Evolutionary conservation across 2,329 filamentous ascomycete genomes (phyloP), one percentile per base, ranked within the genome.

Genomic region (Cephalotrichum gorgonifer): DNA sequence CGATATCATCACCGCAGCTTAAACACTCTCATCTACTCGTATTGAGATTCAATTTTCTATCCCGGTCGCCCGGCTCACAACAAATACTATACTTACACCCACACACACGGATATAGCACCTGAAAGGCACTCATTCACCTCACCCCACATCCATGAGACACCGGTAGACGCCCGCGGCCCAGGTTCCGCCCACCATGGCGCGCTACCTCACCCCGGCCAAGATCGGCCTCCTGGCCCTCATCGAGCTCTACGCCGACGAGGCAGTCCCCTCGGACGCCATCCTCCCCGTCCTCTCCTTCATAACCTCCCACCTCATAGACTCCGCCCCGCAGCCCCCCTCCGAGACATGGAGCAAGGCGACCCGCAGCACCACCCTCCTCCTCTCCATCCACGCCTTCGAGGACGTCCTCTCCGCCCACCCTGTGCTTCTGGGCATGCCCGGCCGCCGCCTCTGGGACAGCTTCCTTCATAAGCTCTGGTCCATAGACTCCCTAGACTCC

Each of bases 141-240:
- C n/a, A n/a, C n/a, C n/a, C n/a, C n/a, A n/a, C n/a, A n/a, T n/a
- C n/a, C n/a, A n/a, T n/a, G n/a, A n/a, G n/a, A n/a, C n/a, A n/a
- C n/a, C n/a, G n/a, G n/a, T n/a, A n/a, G n/a, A n/a, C n/a, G n/a
- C n/a, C n/a, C n/a, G n/a, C n/a, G n/a, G n/a, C n/a, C n/a, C n/a
- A n/a, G n/a, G n/a, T n/a, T n/a, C n/a, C n/a, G n/a, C n/a, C n/a
- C n/a, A 53, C 14, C 47, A 94, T 91, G 84, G 78, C 84, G 58
- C 85, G 86, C 50, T 95, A 85, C 64, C 75, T 97, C 43, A 95
- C 87, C n/a, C 87, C 91, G 12, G 83, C 88, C 56, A 95, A 93
- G 39, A 42, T 42, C 39, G 39, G 39, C 17, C 39, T 42, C 39
- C 39, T 42, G 20, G 23, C 39, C 39, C 39, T 42, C 22, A 42